Conservation (phyloP, 345 rosid species). For the Eucalyptus camaldulensis region DNA sequence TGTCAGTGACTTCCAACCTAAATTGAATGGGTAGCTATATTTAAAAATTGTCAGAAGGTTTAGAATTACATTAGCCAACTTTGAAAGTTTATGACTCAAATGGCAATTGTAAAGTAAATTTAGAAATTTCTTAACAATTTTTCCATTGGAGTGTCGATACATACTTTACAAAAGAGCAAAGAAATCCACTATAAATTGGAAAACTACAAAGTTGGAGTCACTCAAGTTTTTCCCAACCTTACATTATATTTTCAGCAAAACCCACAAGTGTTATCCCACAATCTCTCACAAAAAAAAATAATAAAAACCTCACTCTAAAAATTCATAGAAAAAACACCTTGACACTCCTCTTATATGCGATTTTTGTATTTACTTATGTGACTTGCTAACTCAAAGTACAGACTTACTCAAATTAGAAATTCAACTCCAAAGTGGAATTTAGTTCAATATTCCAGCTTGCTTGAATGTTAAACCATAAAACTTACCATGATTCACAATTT, state of each 20-base stretch:
- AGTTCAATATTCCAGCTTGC: background rate
- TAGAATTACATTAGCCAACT: background rate
- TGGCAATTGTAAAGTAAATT: background rate
- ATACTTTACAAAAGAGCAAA: background rate
- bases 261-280: background rate
- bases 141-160: background rate
- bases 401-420: background rate
- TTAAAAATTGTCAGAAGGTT: too few species aligned
- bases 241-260: background rate
- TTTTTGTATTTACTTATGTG: background rate
- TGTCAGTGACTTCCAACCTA: too few species aligned
- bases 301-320: background rate
- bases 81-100: background rate
- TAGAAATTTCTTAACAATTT: background rate
- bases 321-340: background rate
- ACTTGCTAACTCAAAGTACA: background rate
- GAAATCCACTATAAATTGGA: background rate
- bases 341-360: background rate
- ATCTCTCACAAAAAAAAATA: background rate
- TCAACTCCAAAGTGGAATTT: background rate
- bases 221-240: background rate
- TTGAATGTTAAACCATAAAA: background rate
- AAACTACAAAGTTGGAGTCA: background rate
- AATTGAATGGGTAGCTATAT: too few species aligned
- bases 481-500: background rate